Evolutionary conservation across 2,329 filamentous ascomycete species (phyloP), one percentile per base, ranked within the genome.

Genomic region (Fusarium oxysporum): DNA sequence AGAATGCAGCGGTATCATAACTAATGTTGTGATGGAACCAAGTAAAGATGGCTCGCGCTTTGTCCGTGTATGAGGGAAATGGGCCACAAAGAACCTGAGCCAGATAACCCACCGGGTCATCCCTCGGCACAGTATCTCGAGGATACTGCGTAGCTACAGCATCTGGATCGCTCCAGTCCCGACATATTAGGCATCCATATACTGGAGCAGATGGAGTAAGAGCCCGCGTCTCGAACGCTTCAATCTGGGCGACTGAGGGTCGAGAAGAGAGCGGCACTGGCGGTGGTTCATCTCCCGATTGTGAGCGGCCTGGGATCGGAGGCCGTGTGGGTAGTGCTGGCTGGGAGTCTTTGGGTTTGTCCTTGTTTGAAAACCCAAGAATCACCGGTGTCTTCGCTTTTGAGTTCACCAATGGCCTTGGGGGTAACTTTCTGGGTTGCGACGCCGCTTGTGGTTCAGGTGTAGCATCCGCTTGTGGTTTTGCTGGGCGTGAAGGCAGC

Each of bases 1-100:
- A 97, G 84, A 98, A 97, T 30, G 91, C 88, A 32, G 89, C 87
- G 0, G 91, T 90, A 79, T 98, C 94, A 80, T 98, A 99, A 51
- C 87, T 87, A 65, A 99, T 91, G 77, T 98, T 98, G 82, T 98
- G 92, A 82, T 98, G 96, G 44, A 95, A 90, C 96, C 96, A 99
- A 2, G 93, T 94, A 80, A 98, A 98, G 67, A 99, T 93, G 5
- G 91, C 94, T 33, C 96, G 89, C 5, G 96, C 96, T 83, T 98
- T 98, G 81, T 98, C 96, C 0, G 96, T 97, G 3, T 86, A 84
- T 1, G 94, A 97, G 2, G 90, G 83, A 78, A 98, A 98, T 0
- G 93, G 92, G 8, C 87, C 86, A 64, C 94, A 97, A 25, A 98
- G 88, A 57, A 93, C 89, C 57, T 89, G 88, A 0, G 95, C 95